Base-by-base conservation (phyloP, 2,329 filamentous ascomycete genomes). In the Colletotrichum tamarilloi region DNA sequence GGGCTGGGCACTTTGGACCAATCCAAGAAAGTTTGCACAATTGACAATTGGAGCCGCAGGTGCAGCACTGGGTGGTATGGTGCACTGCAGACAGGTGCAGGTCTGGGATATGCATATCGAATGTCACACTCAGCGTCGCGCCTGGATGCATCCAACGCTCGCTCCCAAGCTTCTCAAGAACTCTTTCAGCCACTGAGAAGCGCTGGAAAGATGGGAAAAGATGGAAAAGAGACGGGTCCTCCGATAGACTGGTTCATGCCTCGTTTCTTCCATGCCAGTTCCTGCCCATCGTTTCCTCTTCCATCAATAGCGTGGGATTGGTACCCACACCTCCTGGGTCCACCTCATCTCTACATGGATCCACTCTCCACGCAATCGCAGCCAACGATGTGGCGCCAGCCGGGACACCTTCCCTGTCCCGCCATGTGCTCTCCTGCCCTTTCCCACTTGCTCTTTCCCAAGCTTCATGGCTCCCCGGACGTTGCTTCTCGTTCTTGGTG, bases 401-500 rank as follows among this genome's bases (percentile, higher is more conserved):
- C 19, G 28, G 42, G 28, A 26, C 35, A 35, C n/a, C 46, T 71
- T 66, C 71, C 71, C 42, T 70, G 62, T 38, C 46, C n/a, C 5
- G 56, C 71, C 71, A 73, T 73, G 71, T 73, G 71, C 67, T 65
- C 58, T 70, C 42, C 26, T 60, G 56, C 71, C 53, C 60, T 62
- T 24, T 59, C 35, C n/a, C 11, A 28, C 38, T 42, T 2, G n/a
- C n/a, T 42, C 38, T 42, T 19, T 46, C 46, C 62, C 12, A 62
- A 52, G 28, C 28, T 32, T 46, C 60, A 49, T 11, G 19, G 42
- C 53, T 35, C 60, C 67, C 67, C 71, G 60, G 71, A 60, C 55
- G 52, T 62, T 24, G 67, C 65, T 60, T 68, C 67, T 70, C 7
- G 14, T 70, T 65, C 60, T 49, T 60, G 55, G 30, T 49, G 46